phyloP scores from a whole-genome alignment of 2,329 filamentous ascomycete genomes.

The Aspergillus eucalypticola region DNA sequence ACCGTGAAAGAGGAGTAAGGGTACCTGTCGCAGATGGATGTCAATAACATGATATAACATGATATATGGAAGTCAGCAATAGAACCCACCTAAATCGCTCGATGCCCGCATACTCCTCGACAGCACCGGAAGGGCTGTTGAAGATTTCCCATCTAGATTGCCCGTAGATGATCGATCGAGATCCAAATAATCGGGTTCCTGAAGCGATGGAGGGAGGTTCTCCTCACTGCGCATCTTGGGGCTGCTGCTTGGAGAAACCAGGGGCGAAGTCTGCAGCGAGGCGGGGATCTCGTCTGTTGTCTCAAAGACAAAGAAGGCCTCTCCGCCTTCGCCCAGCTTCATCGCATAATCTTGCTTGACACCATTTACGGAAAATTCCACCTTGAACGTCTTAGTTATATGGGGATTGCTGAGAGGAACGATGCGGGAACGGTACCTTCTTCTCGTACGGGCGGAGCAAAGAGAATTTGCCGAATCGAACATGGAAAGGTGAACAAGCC shows the following conservation, averaged over 20 bases:
- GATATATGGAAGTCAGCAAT: background rate
- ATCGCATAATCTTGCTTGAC: slow-evolving; percentile 90
- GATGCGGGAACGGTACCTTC: slow-evolving; percentile 57
- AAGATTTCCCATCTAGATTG: slow-evolving; percentile 25
- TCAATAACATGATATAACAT: background rate
- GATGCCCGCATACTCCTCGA: slow-evolving; percentile 40
- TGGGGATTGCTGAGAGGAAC: background rate
- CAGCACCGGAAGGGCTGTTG: slow-evolving; percentile 30
- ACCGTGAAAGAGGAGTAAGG: slow-evolving; percentile 44
- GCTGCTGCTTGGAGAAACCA: slow-evolving; percentile 86
- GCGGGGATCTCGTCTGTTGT: slow-evolving; percentile 90
- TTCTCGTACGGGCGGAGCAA: slow-evolving; percentile 93
- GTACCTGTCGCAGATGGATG: slow-evolving; percentile 32
- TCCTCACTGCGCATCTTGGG: slow-evolving; percentile 54
- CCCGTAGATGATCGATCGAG: slow-evolving; percentile 36
- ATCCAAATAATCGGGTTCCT: slow-evolving; percentile 54
- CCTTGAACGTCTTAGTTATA: slow-evolving; percentile 44
- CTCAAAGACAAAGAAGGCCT: slow-evolving; percentile 98
- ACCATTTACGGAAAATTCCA: slow-evolving; percentile 95
- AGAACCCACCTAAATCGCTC: slow-evolving; percentile 47
- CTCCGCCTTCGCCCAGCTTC: slow-evolving; percentile 96
- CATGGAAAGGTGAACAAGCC: slow-evolving; percentile 94
- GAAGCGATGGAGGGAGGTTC: slow-evolving; percentile 38
- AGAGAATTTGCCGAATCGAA: slow-evolving; percentile 98
- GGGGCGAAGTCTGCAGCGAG: slow-evolving; percentile 87